Conservation (phyloP, 805 yeast genomes). For the Phaffomyces opuntiae region DNA sequence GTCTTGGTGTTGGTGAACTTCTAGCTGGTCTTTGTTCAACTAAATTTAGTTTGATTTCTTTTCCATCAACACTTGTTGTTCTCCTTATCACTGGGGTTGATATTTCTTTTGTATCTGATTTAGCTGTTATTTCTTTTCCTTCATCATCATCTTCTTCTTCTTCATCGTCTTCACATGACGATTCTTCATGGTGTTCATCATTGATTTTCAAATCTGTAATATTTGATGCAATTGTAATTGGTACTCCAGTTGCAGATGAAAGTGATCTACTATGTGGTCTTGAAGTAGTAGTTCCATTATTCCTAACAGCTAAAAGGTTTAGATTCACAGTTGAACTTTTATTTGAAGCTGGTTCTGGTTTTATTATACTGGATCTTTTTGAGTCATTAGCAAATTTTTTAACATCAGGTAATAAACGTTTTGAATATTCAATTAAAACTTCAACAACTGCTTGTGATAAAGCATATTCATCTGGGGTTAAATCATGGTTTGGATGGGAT, state of each 20-base stretch:
- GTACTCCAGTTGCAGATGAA: conserved; percentile 39
- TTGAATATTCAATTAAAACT: conserved; percentile 80
- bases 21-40: too few relatives aligned
- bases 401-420: conserved; percentile 60
- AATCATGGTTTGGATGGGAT: conserved; percentile 87
- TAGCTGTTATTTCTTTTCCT: too few relatives aligned
- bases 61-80: not conserved
- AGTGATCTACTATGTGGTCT: conserved; percentile 35
- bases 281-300: conserved; percentile 8
- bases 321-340: conserved; percentile 15
- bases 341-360: conserved; percentile 5
- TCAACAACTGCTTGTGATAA: conserved; percentile 81
- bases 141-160: too few relatives aligned
- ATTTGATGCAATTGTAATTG: conserved; percentile 26
- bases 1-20: too few relatives aligned
- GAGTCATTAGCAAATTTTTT: conserved; percentile 21
- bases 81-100: too few relatives aligned
- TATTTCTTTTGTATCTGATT: too few relatives aligned
- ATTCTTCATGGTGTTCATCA: not conserved
- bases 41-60: not conserved
- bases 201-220: not conserved
- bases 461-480: conserved; percentile 88
- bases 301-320: conserved; percentile 8
- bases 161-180: too few relatives aligned
- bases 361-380: conserved; percentile 3